A percentile compares a stretch with the other conserved stretches of the same genome.
These are phyloP conservation scores for Actinomortierella ambigua DNA, from an alignment of 371 early-diverging fungal genomes.

Conservation along the genomic window DNA sequence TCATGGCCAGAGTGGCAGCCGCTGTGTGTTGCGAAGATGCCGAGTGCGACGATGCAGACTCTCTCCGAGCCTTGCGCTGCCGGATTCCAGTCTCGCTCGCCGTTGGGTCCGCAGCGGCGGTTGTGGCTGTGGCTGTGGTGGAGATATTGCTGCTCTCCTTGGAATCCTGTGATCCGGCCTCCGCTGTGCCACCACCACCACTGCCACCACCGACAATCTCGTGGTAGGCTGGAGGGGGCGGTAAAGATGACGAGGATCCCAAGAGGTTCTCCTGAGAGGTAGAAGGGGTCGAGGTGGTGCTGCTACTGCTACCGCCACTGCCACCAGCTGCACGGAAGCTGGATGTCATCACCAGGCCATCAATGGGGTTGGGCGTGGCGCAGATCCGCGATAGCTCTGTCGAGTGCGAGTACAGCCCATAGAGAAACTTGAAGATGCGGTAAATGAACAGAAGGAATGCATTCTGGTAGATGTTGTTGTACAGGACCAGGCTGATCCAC, in stretches of 20 bases:
- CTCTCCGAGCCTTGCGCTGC: slow-evolving; percentile 8
- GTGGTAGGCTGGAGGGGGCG: too few relatives aligned
- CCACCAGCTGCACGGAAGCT: too few relatives aligned
- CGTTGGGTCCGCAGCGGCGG: slow-evolving; percentile 15
- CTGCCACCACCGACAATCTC: too few relatives aligned
- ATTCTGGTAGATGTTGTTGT: slow-evolving; percentile 59
- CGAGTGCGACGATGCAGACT: background rate
- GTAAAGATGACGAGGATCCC: too few relatives aligned
- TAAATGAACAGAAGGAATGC: slow-evolving; percentile 55
- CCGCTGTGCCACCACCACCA: too few relatives aligned
- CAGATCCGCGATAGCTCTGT: slow-evolving; percentile 71
- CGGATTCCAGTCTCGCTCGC: slow-evolving; percentile 12
- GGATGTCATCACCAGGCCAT: too few relatives aligned
- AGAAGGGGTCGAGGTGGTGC: too few relatives aligned
- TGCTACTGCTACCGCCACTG: too few relatives aligned
- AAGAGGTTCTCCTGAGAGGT: too few relatives aligned
- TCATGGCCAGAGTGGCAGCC: background rate
- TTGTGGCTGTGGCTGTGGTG: background rate
- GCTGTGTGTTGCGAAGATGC: background rate
- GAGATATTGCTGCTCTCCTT: too few relatives aligned
- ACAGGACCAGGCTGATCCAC: slow-evolving; percentile 54
- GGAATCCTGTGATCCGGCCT: too few relatives aligned
- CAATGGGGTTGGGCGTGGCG: slow-evolving; percentile 16
- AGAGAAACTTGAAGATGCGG: slow-evolving; percentile 56
- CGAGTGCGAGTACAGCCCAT: slow-evolving; percentile 55